phyloP scores from a whole-genome alignment of 1,139 yeast genomes.

The Protomyces arabidopsidicola region DNA sequence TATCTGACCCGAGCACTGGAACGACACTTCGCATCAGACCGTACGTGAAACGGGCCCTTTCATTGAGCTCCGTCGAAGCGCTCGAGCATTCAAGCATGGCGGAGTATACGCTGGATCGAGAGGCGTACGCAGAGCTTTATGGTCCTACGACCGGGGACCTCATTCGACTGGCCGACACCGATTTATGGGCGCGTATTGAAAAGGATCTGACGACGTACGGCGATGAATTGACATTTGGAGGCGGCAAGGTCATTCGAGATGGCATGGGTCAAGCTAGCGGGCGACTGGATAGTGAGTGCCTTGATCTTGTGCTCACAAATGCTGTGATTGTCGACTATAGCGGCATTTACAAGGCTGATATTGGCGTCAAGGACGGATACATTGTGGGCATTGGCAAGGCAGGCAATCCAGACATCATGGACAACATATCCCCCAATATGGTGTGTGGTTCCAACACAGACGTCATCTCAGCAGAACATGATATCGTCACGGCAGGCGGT shows the following conservation, averaged over 20 bases:
- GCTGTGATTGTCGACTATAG: constrained; percentile 28
- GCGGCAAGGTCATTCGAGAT: constrained; percentile 30
- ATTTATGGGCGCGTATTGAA: constrained; percentile 26
- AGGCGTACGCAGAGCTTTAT: constrained; percentile 26
- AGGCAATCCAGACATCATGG: constrained; percentile 30
- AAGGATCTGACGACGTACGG: constrained; percentile 29
- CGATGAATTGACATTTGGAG: constrained; percentile 30
- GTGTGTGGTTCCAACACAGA: constrained; percentile 28
- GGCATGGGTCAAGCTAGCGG: constrained; percentile 31
- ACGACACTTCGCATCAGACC: not conserved
- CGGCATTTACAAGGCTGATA: constrained; percentile 31
- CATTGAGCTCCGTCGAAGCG: not conserved
- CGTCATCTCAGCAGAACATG: constrained; percentile 29
- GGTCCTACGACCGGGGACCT: constrained; percentile 29
- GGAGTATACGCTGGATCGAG: constrained; percentile 18
- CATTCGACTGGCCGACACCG: constrained; percentile 29
- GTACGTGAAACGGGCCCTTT: not conserved
- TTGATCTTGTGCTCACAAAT: constrained; percentile 28
- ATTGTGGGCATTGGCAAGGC: constrained; percentile 30
- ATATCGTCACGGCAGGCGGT: constrained; percentile 29
- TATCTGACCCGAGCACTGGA: not conserved
- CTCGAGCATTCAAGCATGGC: not conserved
- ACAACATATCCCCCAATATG: constrained; percentile 25
- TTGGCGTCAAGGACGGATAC: constrained; percentile 29
- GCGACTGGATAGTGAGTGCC: constrained; percentile 18